phyloP scores from a whole-genome alignment of 768 basidiomycete genomes.

The Russula abietina region DNA sequence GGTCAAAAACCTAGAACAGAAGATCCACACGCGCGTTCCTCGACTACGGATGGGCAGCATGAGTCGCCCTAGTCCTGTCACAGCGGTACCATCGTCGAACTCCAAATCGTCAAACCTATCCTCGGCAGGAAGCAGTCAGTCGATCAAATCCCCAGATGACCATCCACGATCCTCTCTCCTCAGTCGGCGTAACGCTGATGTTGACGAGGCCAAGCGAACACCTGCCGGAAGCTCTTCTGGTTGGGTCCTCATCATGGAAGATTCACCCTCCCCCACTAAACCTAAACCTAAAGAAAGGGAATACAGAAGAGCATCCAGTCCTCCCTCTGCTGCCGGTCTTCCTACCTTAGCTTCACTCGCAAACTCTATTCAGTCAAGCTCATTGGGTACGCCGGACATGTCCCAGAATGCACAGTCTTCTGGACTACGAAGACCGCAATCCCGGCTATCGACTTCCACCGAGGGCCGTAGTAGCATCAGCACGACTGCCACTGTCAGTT shows the following conservation, averaged over 20 bases:
- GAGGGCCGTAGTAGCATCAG: slow-evolving; percentile 39
- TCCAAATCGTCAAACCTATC: slow-evolving; percentile 18
- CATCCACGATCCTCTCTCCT: slow-evolving; percentile 26
- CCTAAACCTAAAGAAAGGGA: slow-evolving; percentile 51
- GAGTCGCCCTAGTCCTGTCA: slow-evolving; percentile 40
- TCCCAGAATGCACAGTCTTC: slow-evolving; percentile 41
- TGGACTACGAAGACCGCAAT: slow-evolving; percentile 59
- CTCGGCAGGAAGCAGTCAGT: slow-evolving; percentile 11
- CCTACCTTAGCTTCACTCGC: slow-evolving; percentile 44
- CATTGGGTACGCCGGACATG: slow-evolving; percentile 40
- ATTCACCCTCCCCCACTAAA: slow-evolving; percentile 67
- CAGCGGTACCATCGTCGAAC: slow-evolving; percentile 25
- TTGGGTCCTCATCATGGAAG: slow-evolving; percentile 89
- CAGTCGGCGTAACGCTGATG: slow-evolving; percentile 27
- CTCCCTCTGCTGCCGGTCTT: slow-evolving; percentile 49
- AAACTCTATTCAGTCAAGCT: slow-evolving; percentile 38
- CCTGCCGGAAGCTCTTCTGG: slow-evolving; percentile 60
- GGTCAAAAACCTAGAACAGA: slow-evolving; percentile 76
- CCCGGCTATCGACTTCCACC: slow-evolving; percentile 62
- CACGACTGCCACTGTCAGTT: slow-evolving; percentile 51
- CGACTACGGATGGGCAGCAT: slow-evolving; percentile 77
- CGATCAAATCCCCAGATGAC: slow-evolving; percentile 33
- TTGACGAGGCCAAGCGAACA: slow-evolving; percentile 39
- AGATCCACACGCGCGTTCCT: slow-evolving; percentile 82
- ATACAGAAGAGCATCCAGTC: slow-evolving; percentile 42